Conservation (phyloP, 2,329 filamentous ascomycete genomes). For the Aureobasidium sp. region DNA sequence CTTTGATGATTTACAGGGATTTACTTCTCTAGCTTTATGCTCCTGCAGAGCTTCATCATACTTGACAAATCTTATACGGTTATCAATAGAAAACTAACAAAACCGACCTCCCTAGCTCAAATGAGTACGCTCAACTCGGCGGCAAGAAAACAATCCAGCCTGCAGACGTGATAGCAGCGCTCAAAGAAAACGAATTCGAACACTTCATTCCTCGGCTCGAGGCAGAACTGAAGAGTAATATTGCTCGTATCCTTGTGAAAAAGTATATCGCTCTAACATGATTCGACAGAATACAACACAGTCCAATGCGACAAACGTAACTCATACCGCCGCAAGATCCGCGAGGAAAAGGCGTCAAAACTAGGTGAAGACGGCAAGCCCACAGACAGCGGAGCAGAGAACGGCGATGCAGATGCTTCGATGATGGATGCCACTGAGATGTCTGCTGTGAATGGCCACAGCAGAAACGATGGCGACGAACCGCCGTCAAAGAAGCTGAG, state of each 20-base stretch:
- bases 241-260: slow-evolving; percentile 21
- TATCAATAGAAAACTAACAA: not conserved
- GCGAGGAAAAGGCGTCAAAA: slow-evolving; percentile 48
- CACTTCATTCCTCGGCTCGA: slow-evolving; percentile 64
- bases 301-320: slow-evolving; percentile 67
- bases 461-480: slow-evolving; percentile 35
- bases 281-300: slow-evolving; percentile 57
- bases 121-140: slow-evolving; percentile 57
- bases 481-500: slow-evolving; percentile 44
- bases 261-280: not conserved
- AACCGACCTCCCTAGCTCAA: slow-evolving; percentile 48
- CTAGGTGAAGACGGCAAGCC: slow-evolving; percentile 44
- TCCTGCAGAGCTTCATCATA: too few relatives aligned
- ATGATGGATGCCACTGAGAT: slow-evolving; percentile 15
- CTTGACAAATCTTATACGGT: not conserved
- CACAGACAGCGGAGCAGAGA: slow-evolving; percentile 40
- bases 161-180: slow-evolving; percentile 65
- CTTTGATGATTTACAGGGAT: not conserved
- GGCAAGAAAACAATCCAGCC: slow-evolving; percentile 73
- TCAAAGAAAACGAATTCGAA: slow-evolving; percentile 67
- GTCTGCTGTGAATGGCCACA: slow-evolving; percentile 25
- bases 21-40: not conserved
- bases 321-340: slow-evolving; percentile 61
- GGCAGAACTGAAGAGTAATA: slow-evolving; percentile 64
- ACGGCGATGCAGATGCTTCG: slow-evolving; percentile 16